A percentile compares a stretch with the other conserved stretches of the same genome.
Conservation (phyloP, 2,329 filamentous ascomycete species). For the Xylaria sp. region DNA sequence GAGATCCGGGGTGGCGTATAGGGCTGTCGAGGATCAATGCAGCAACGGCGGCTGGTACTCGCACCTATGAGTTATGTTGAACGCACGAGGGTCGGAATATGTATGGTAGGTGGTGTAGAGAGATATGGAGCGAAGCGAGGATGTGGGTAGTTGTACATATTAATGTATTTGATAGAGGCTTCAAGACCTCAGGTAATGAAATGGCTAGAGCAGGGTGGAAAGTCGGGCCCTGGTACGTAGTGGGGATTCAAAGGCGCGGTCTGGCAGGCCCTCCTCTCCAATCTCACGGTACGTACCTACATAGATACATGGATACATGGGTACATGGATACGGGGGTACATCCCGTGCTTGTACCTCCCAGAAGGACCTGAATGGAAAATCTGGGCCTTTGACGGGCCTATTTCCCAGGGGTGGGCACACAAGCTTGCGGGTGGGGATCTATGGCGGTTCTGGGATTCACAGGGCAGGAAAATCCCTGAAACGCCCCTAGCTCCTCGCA, state of each 20-base stretch:
- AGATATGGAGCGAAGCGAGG: conserved; percentile 39
- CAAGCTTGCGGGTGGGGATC: conserved; percentile 36
- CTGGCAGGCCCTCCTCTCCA: conserved; percentile 42
- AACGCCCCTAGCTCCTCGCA: conserved; percentile 38
- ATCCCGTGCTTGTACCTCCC: conserved; percentile 30
- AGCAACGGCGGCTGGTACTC: conserved; percentile 36
- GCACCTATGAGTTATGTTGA: conserved; percentile 39
- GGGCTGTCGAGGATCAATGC: conserved; percentile 43
- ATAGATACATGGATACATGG: conserved; percentile 25
- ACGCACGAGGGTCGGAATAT: conserved; percentile 43
- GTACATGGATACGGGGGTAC: conserved; percentile 40
- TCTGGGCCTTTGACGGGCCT: conserved; percentile 33
- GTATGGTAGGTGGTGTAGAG: conserved; percentile 39
- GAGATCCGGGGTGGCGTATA: conserved; percentile 32
- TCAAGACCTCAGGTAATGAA: conserved; percentile 27
- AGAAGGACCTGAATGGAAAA: conserved; percentile 37
- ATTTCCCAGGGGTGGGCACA: conserved; percentile 34
- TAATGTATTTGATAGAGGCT: conserved; percentile 49
- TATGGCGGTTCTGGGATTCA: conserved; percentile 46
- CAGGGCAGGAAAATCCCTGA: conserved; percentile 44
- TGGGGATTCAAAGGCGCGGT: conserved; percentile 48
- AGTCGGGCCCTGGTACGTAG: conserved; percentile 37
- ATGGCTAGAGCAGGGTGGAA: conserved; percentile 40
- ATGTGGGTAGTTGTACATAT: conserved; percentile 52
- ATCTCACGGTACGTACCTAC: conserved; percentile 34